phyloP scores from a whole-genome alignment of 768 basidiomycete genomes.

The Tremella yokohamensis region DNA sequence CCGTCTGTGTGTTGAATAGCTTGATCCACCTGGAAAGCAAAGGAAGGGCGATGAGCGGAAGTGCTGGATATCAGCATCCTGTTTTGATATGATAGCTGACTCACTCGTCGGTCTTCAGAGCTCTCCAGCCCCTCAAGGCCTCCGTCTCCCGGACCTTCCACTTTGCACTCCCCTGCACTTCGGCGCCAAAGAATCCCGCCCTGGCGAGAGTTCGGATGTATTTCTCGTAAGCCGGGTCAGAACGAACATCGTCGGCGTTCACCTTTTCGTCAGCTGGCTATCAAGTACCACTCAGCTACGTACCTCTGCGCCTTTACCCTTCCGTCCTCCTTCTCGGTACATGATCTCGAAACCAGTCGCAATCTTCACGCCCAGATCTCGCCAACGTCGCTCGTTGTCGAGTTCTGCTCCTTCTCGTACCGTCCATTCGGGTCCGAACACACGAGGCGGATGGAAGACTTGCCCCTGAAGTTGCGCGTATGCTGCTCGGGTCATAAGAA shows the following conservation, averaged over 20 bases:
- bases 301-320: conserved; percentile 41
- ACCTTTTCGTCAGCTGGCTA: not conserved
- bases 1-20: conserved; percentile 57
- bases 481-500: conserved; percentile 80
- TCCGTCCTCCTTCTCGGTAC: conserved; percentile 68
- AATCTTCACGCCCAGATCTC: conserved; percentile 92
- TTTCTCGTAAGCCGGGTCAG: conserved; percentile 48
- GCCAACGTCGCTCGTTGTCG: conserved; percentile 68
- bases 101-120: conserved; percentile 65
- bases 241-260: conserved; percentile 3
- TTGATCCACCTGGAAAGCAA: conserved; percentile 66
- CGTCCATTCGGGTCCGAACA: conserved; percentile 63
- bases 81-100: conserved; percentile 41
- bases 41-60: conserved; percentile 66
- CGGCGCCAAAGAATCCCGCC: conserved; percentile 72
- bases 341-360: conserved; percentile 97
- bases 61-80: conserved; percentile 47
- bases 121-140: conserved; percentile 66
- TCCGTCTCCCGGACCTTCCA: conserved; percentile 73
- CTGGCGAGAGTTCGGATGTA: conserved; percentile 67
- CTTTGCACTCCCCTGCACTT: conserved; percentile 68
- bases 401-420: conserved; percentile 56
- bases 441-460: conserved; percentile 83
- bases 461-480: conserved; percentile 92
- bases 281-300: conserved; percentile 41